These are phyloP conservation scores for Zygoascus sp. DNA, from an alignment of 1,139 yeast species.

Conservation along the genomic window DNA sequence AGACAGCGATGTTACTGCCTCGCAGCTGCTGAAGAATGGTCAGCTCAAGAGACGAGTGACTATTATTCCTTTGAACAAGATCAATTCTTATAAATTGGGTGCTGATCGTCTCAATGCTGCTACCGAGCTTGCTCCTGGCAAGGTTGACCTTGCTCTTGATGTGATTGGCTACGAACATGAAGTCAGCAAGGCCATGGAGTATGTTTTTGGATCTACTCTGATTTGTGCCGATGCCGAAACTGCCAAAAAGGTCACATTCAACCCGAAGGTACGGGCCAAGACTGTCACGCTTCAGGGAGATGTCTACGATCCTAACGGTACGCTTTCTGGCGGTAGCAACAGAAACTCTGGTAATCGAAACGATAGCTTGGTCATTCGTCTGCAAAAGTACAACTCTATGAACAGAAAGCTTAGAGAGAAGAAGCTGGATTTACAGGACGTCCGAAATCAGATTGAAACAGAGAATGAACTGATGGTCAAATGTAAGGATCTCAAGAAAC, in stretches of 20 bases:
- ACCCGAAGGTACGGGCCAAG: conserved; percentile 71
- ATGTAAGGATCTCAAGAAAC: conserved; percentile 60
- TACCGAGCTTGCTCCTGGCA: conserved; percentile 66
- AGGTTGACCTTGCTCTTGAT: conserved; percentile 82
- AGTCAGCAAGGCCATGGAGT: conserved; percentile 79
- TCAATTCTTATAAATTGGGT: conserved; percentile 46
- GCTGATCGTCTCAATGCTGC: conserved; percentile 45
- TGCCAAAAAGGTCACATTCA: conserved; percentile 82
- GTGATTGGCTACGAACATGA: conserved; percentile 70
- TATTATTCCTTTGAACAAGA: conserved; percentile 86
- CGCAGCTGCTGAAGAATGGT: conserved; percentile 75
- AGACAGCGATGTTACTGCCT: conserved; percentile 78
- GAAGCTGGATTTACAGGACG: conserved; percentile 39
- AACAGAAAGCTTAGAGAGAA: conserved; percentile 40
- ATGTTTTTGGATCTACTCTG: conserved; percentile 82
- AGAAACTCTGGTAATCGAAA: conserved; percentile 35
- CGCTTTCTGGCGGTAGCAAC: conserved; percentile 92
- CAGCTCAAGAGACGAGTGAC: conserved; percentile 79
- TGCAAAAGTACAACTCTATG: conserved; percentile 64
- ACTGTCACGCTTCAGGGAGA: conserved; percentile 96
- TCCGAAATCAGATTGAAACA: conserved; percentile 43
- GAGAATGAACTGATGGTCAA: conserved; percentile 47
- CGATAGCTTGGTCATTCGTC: conserved; percentile 55
- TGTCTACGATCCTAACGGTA: conserved; percentile 92
- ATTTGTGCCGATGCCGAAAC: conserved; percentile 83